Conservation (phyloP, 169 alveolate species). For the Eimeria nieschulzi region DNA sequence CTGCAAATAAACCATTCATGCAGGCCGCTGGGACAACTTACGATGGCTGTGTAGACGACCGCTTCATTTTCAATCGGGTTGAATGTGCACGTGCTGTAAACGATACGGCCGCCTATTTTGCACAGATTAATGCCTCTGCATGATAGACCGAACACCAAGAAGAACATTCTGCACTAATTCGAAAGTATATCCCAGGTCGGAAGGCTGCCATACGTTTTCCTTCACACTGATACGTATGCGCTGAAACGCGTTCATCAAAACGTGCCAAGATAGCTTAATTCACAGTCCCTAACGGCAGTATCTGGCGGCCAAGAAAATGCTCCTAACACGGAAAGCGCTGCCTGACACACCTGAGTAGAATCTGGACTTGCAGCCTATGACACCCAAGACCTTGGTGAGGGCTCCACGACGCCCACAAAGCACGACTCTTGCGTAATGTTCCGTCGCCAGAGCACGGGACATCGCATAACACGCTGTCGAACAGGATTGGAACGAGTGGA, state of each 20-base stretch:
- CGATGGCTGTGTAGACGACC: conserved; percentile 89
- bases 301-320: too few relatives aligned
- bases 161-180: too few relatives aligned
- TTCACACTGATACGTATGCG: not conserved
- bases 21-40: not conserved
- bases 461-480: conserved; percentile 86
- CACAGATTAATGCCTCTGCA: conserved; percentile 88
- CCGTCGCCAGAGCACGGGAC: conserved; percentile 98
- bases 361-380: conserved; percentile 75
- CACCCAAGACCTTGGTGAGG: conserved; percentile 39
- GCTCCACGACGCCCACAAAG: conserved; percentile 85
- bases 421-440: conserved; percentile 93
- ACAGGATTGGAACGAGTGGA: conserved; percentile 3
- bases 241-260: not conserved
- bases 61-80: conserved; percentile 97
- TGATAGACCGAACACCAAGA: not conserved
- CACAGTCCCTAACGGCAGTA: too few relatives aligned
- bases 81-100: conserved; percentile 94
- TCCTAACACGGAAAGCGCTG: too few relatives aligned
- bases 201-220: not conserved
- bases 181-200: not conserved
- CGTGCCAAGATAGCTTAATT: not conserved
- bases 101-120: conserved; percentile 91
- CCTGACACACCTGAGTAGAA: conserved; percentile 57
- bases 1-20: too few relatives aligned